Evolutionary conservation across 2,329 filamentous ascomycete species (phyloP).

Genomic region (Rhynchosporium graminicola): DNA sequence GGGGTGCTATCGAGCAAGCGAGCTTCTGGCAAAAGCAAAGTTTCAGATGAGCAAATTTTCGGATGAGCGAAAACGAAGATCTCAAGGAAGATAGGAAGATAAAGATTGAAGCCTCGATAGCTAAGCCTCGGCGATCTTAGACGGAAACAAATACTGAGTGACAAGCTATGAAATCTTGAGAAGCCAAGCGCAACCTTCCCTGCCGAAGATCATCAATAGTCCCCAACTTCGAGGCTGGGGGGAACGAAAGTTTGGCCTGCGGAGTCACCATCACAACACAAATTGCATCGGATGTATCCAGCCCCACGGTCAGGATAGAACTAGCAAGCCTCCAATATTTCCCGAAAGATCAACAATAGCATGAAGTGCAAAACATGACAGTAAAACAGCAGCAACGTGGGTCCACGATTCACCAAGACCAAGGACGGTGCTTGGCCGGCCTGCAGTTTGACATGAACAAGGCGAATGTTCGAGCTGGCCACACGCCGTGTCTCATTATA

Average conservation of each 20-base stretch:
- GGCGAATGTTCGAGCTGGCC: not conserved
- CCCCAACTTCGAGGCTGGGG: slow-evolving; percentile 12
- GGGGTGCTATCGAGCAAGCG: not conserved
- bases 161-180: not conserved
- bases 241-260: slow-evolving; percentile 3
- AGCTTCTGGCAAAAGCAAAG: slow-evolving; percentile 1
- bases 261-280: slow-evolving; percentile 5
- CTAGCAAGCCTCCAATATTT: slow-evolving; percentile 7
- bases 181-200: not conserved
- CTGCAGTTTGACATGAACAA: not conserved
- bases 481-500: slow-evolving; percentile 10
- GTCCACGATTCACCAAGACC: not conserved
- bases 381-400: slow-evolving; percentile 10
- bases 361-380: not conserved
- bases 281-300: not conserved
- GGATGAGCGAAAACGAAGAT: not conserved
- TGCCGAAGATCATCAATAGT: slow-evolving; percentile 14
- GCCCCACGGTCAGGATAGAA: not conserved
- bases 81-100: not conserved
- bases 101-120: slow-evolving; percentile 8
- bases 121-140: slow-evolving; percentile 5
- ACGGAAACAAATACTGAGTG: slow-evolving; percentile 2
- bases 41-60: not conserved
- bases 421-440: slow-evolving; percentile 10
- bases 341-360: slow-evolving; percentile 3